These are phyloP conservation scores for Dillenia turbinata DNA, from an alignment of 164 flowering plant species.

Conservation along the genomic window DNA sequence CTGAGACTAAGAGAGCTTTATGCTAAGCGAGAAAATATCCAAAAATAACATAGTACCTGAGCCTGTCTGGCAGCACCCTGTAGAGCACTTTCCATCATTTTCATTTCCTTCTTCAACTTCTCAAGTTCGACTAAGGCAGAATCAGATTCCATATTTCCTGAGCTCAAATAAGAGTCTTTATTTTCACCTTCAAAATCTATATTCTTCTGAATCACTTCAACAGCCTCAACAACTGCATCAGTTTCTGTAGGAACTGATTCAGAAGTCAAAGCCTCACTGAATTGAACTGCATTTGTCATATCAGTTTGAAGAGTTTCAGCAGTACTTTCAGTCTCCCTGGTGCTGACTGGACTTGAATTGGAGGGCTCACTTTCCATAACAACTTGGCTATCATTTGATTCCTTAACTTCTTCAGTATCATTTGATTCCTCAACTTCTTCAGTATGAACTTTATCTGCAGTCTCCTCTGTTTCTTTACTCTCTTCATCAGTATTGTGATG, in stretches of 20 bases:
- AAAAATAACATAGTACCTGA: constrained; percentile 52
- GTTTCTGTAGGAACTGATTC: constrained; percentile 27
- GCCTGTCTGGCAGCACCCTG: constrained; percentile 99
- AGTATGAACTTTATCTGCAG: constrained; percentile 19
- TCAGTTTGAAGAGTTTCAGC: constrained; percentile 15
- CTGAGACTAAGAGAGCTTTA: no score
- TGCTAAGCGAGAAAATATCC: background rate
- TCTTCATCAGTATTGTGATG: constrained; percentile 27
- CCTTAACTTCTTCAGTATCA: constrained; percentile 23
- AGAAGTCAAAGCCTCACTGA: constrained; percentile 25
- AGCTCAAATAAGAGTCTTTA: constrained; percentile 34
- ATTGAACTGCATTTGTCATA: constrained; percentile 13
- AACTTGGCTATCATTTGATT: constrained; percentile 16
- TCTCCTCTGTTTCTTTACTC: constrained; percentile 21
- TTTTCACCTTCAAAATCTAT: constrained; percentile 28
- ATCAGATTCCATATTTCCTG: constrained; percentile 32
- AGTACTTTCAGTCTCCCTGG: constrained; percentile 25
- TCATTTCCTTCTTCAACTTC: constrained; percentile 79
- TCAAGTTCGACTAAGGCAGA: constrained; percentile 45
- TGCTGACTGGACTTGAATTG: constrained; percentile 17
- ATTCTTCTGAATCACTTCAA: constrained; percentile 23
- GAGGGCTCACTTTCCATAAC: constrained; percentile 24
- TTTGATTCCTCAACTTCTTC: constrained; percentile 21
- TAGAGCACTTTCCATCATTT: constrained; percentile 95
- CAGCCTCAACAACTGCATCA: constrained; percentile 19